Percentiles rank a stretch among this genome's conserved stretches.
Conservation (phyloP, 257 asterid genomes). For the Nicotiana knightiana region DNA sequence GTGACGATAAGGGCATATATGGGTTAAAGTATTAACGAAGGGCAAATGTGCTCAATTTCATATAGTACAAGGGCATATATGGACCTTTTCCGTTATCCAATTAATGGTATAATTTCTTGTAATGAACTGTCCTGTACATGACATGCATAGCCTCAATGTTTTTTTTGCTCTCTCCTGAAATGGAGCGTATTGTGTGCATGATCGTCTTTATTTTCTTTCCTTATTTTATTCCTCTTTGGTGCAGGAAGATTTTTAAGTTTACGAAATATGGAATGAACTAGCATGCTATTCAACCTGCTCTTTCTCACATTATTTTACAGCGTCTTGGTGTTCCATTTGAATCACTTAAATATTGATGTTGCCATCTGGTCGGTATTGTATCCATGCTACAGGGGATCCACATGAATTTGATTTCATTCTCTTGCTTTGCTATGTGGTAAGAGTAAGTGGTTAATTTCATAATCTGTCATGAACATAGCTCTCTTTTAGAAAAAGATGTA, state of each 20-base stretch:
- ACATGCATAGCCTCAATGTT: neutral
- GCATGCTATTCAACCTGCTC: neutral
- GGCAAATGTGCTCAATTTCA: too few relatives aligned
- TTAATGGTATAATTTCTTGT: neutral
- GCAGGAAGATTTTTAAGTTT: neutral
- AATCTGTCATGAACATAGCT: neutral
- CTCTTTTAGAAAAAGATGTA: neutral
- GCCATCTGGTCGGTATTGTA: neutral
- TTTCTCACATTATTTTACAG: neutral
- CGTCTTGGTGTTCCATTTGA: neutral
- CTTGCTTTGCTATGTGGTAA: neutral
- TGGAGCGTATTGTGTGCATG: slow-evolving; percentile 2
- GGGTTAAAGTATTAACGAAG: too few relatives aligned
- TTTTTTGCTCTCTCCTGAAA: neutral
- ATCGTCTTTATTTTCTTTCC: neutral
- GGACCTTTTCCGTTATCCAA: neutral
- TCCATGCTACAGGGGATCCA: neutral
- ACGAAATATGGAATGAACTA: neutral
- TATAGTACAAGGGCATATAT: too few relatives aligned
- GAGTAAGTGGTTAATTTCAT: neutral
- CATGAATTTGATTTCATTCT: neutral
- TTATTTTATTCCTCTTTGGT: neutral
- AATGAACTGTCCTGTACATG: slow-evolving; percentile 2
- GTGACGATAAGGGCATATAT: too few relatives aligned
- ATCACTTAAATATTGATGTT: neutral